Percentiles rank a stretch among this genome's conserved stretches.
phyloP scores from a whole-genome alignment of 352 stramenopile species.

The Globisporangium camurandrum region DNA sequence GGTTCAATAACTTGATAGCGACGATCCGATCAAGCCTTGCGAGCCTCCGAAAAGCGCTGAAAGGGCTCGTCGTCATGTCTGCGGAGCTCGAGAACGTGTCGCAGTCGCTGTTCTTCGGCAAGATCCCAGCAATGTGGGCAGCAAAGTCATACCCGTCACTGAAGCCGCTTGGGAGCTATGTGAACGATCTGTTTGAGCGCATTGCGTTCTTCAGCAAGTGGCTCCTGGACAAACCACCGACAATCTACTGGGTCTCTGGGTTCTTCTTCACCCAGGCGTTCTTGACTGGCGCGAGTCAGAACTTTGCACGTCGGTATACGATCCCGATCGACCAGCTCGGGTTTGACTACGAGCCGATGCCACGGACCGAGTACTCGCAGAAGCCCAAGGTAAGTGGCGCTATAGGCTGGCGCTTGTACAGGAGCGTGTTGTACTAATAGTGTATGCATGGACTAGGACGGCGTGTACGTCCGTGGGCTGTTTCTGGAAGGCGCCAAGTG shows the following conservation, averaged over 20 bases:
- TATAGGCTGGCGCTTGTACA: too few species aligned
- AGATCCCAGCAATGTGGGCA: constrained; percentile 89
- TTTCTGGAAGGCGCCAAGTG: constrained; percentile 88
- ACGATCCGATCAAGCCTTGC: constrained; percentile 81
- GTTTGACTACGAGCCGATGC: constrained; percentile 80
- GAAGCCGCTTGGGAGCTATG: constrained; percentile 88
- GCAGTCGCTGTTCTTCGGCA: constrained; percentile 88
- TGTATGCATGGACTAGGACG: constrained; percentile 31
- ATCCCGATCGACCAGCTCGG: constrained; percentile 87
- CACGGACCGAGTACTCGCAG: constrained; percentile 59
- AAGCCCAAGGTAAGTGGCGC: constrained; percentile 41
- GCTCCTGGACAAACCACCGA: constrained; percentile 81
- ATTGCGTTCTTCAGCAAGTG: constrained; percentile 89
- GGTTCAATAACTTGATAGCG: constrained; percentile 91
- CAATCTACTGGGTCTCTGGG: constrained; percentile 91
- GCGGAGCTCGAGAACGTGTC: constrained; percentile 90
- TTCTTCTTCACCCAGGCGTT: constrained; percentile 97
- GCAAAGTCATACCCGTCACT: constrained; percentile 90
- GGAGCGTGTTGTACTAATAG: neutral
- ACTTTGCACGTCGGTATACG: constrained; percentile 90
- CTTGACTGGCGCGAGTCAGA: constrained; percentile 92
- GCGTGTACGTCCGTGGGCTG: constrained; percentile 82
- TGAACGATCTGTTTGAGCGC: constrained; percentile 87
- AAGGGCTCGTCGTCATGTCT: constrained; percentile 93
- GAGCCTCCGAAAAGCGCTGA: constrained; percentile 86